Base-by-base conservation (phyloP, 1,139 yeast species). In the Pneumocystis murina region DNA sequence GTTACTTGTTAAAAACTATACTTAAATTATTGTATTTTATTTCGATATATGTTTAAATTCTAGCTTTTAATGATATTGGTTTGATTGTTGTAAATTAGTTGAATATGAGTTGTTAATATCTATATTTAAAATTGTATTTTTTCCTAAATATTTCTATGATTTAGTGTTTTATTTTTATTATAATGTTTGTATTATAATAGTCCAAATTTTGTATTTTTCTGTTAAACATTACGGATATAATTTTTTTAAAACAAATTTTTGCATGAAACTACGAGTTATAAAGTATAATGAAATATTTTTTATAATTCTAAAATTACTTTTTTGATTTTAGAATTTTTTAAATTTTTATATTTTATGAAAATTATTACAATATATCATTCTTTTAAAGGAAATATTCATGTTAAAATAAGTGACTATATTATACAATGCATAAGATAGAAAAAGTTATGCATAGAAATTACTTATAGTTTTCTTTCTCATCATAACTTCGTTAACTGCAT, bases 401-500 rank as follows among this genome's bases (percentile, higher is more conserved):
- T 24, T 48, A 48, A 48, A 38, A 12, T 5, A 38, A 48, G 28
- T 3, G 39, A 10, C 8, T 12, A 24, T 54, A 16, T 30, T 54
- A 54, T 54, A 30, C n/a, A 54, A 54, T 30, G 33, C 35, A 54
- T 57, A 54, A 14, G 8, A 30, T 12, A 33, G 17, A 40, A 16
- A 57, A 17, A 61, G 58, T 70, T 78, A 88, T 65, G 98, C 98
- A 75, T 92, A 94, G 80, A 92, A 94, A 66, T 95, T 90, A 61
- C 92, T 97, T 61, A 92, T 84, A 78, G 94, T 92, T 65, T 87
- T 81, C 81, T 94, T 94, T 79, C 98, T 84, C 63, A 97, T 96
- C 78, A 92, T 98, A 57, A 94, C 98, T 78, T 94, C 98, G 67
- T 97, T 86, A 68, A 92, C 90, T 66, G 96, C 99, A 73, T 94